Evolutionary conservation across 139 green algal species (phyloP).

Genomic region (Zygnema circumcarinatum): DNA sequence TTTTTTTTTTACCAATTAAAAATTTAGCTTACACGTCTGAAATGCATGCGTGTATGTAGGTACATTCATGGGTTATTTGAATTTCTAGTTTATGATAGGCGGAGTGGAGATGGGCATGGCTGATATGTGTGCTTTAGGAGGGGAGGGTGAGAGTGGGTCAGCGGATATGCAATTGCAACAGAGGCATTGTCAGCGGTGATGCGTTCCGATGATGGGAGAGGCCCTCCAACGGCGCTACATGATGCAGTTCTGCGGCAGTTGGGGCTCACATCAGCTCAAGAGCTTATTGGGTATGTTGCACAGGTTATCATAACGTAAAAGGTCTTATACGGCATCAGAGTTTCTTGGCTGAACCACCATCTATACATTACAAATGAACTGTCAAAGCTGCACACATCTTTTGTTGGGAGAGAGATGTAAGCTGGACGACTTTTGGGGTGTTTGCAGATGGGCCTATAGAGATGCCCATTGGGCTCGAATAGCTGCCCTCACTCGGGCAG

Average conservation of each 20-base stretch:
- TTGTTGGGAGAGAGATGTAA: background rate
- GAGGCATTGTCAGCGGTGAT: constrained; percentile 22
- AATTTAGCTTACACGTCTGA: background rate
- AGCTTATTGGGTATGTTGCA: constrained; percentile 31
- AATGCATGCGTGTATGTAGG: background rate
- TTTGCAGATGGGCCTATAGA: constrained; percentile 23
- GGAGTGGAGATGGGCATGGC: background rate
- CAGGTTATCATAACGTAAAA: background rate
- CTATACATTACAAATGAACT: background rate
- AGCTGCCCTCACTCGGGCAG: background rate
- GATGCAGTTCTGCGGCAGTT: background rate
- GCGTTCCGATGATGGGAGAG: constrained; percentile 39
- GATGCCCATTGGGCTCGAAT: constrained; percentile 14
- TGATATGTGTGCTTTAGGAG: background rate
- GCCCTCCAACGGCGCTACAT: background rate
- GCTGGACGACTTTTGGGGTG: background rate
- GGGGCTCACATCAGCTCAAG: background rate
- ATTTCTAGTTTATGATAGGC: constrained; percentile 11
- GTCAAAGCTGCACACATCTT: background rate
- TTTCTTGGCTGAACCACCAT: background rate
- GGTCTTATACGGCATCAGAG: background rate
- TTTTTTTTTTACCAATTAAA: background rate
- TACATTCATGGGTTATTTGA: background rate
- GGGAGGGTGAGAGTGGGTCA: background rate
- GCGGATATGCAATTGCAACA: constrained; percentile 24